These are phyloP conservation scores for Lepidium campestre DNA, from an alignment of 441 rosid species.

Conservation along the genomic window DNA sequence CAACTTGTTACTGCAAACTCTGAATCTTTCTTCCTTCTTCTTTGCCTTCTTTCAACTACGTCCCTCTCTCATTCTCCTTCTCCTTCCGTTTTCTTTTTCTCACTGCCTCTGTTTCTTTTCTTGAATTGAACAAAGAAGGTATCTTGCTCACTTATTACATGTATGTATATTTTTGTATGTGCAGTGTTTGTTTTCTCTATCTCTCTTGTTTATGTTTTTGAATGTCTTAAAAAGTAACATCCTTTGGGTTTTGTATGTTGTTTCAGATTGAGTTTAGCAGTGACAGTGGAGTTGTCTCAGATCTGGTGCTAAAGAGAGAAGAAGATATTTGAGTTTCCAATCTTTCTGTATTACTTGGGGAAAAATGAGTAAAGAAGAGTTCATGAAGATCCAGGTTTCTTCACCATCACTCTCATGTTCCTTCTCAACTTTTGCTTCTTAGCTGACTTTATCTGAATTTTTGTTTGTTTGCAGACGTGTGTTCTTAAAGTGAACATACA, in stretches of 20 bases:
- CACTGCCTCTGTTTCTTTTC: conserved; percentile 2
- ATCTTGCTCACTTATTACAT: conserved; percentile 8
- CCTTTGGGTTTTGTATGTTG: neutral
- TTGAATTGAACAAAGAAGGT: neutral
- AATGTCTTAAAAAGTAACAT: neutral
- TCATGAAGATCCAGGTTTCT: conserved; percentile 89
- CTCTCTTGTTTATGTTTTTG: neutral
- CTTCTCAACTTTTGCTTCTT: neutral
- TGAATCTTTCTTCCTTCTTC: conserved; percentile 20
- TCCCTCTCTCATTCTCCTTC: conserved; percentile 9
- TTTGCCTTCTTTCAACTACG: conserved; percentile 5
- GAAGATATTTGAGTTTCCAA: conserved; percentile 1
- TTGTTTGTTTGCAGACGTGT: conserved; percentile 69
- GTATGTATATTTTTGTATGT: neutral
- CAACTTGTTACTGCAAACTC: conserved; percentile 25
- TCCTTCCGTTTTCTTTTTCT: neutral
- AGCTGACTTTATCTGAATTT: neutral
- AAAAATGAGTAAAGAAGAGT: conserved; percentile 92
- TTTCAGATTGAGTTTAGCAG: conserved; percentile 9
- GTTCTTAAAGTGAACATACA: conserved; percentile 92
- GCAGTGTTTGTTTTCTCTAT: neutral
- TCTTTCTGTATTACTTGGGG: conserved; percentile 8
- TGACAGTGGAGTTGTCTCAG: conserved; percentile 33
- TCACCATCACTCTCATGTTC: neutral
- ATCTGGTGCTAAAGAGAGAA: conserved; percentile 35